Evolutionary conservation across 192 early-diverging fungal species (phyloP), one percentile per base, ranked within the genome.

Genomic region (Paraglomus brasilianum): DNA sequence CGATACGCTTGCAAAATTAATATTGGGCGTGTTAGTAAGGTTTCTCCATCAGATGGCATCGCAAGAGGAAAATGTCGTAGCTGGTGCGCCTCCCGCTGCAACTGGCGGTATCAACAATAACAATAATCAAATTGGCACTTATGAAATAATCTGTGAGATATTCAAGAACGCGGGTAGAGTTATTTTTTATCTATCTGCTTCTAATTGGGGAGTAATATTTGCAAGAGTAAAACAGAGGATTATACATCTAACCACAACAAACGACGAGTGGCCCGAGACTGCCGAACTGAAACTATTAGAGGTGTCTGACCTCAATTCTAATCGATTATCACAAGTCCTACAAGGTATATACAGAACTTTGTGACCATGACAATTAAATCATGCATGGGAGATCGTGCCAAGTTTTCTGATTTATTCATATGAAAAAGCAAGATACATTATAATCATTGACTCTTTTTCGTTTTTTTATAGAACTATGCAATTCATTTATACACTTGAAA

Each of bases 221-320:
- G 76, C 86, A 38, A 87, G 87, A 59, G 86, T 88, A 38, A 89
- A 86, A 69, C 85, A 80, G 51, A 78, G 88, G 53, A 84, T 91
- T 45, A 78, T 83, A 14, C 81, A 86, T 56, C 76, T 87, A 3
- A 82, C 87, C 6, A 85, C 84, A 42, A 86, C 84, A 30, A 78
- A 80, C 59, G 85, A 91, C 50, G 90, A 92, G 55, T 80, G 83
- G 49, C 84, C 85, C 1, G 88, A 90, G 47, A 83, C 87, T 11
- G 83, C 94, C 2, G 96, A 98, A 71, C 76, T 98, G 61, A 83
- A 93, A 38, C 84, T 95, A 62, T 73, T 98, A 42, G 94, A 96
- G 72, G 95, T 88, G 73, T 91, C 89, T 21, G 87, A 87, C 48
- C 75, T 95, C 57, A 93, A 96, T 62, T 83, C 87, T 4, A 72